Base-by-base conservation (phyloP, 2,329 filamentous ascomycete genomes). In the Clonostachys solani region DNA sequence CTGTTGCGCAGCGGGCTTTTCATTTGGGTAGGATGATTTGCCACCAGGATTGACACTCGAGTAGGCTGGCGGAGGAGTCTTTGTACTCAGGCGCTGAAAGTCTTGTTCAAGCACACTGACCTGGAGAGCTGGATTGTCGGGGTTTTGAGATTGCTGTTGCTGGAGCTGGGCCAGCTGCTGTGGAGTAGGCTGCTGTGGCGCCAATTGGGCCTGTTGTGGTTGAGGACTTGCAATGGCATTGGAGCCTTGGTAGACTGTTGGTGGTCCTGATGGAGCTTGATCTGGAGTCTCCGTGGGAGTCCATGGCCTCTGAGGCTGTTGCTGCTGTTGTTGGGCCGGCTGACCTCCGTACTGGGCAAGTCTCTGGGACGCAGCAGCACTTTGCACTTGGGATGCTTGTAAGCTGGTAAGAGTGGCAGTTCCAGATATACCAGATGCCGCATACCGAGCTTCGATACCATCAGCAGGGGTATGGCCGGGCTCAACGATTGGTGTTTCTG, bases 31-130 rank as follows among this genome's bases (percentile, higher is more conserved):
- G 69, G 80, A 56, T 67, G 83, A 57, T 64, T 74, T 59, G 29
- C 67, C 65, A 38, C 65, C 67, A 1, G 74, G 67, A 48, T 75
- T 81, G 42, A 95, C 81, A 57, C 86, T 94, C 10, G 90, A 94
- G 66, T 99, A 99, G 6, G 94, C 92, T n/a, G 94, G 94, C 17
- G 94, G 94, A 13, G 92, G 92, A 46, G 90, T 91, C 18, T 89
- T 87, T 33, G 84, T 77, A 55, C 89, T 83, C 78, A 96, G 78
- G 16, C 90, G 83, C 55, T 90, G 84, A 62, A 96, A 87, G 56
- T 96, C 92, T 56, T 91, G 86, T 59, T 95, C 89, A 35, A 96
- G 67, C n/a, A 88, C 80, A 68, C 81, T 90, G 50, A 81, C 75
- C 55, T 84, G 81, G 33, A 82, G 64, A 45, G 63, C 59, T 47